phyloP scores from a whole-genome alignment of 345 rosid species.

The Psidium friedrichsthalianum region DNA sequence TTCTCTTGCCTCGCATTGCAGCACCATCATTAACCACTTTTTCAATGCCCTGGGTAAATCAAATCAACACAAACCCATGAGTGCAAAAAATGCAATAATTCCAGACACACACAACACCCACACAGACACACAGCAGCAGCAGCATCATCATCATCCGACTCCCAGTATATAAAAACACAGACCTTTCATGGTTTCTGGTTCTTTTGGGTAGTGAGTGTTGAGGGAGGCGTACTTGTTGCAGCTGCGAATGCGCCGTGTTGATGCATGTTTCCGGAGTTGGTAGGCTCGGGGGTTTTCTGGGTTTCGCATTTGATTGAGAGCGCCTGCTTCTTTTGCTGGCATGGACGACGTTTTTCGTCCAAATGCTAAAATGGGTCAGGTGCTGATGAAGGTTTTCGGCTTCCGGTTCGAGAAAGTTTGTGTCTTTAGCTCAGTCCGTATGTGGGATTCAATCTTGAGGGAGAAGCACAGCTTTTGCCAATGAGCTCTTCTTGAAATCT shows the following conservation, averaged over 20 bases:
- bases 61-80: background rate
- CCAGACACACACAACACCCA: background rate
- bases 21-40: background rate
- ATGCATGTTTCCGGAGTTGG: background rate
- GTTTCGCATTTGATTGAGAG: slow-evolving; percentile 4
- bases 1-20: background rate
- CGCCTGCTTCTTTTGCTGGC: background rate
- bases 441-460: slow-evolving; percentile 26
- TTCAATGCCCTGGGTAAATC: background rate
- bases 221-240: background rate
- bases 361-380: slow-evolving; percentile 32
- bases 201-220: slow-evolving; percentile 24
- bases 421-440: slow-evolving; percentile 10
- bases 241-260: background rate
- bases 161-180: slow-evolving; percentile 24
- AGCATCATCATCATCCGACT: background rate
- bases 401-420: slow-evolving; percentile 26
- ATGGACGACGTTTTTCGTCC: slow-evolving; percentile 32
- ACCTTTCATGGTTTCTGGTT: slow-evolving; percentile 24
- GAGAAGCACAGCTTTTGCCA: slow-evolving; percentile 17
- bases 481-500: slow-evolving; percentile 33
- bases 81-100: background rate
- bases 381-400: slow-evolving; percentile 23
- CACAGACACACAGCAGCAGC: background rate
- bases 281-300: background rate